phyloP scores from a whole-genome alignment of 2,329 filamentous ascomycete species.

The Colletotrichum tamarilloi region DNA sequence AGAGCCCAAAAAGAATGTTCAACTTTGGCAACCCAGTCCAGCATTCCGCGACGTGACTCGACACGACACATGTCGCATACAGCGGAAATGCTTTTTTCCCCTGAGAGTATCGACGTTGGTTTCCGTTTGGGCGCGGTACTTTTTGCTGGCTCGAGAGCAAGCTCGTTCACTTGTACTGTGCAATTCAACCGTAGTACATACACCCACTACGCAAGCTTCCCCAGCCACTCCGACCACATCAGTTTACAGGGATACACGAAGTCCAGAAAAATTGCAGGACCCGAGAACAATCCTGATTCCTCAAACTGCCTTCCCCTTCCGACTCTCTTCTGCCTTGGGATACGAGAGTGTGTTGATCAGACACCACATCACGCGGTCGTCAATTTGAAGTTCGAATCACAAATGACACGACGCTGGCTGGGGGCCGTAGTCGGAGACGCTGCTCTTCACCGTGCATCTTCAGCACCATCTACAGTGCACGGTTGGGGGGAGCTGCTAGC shows the following conservation, averaged over 20 bases:
- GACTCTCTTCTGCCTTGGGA: not conserved
- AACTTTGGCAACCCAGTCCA: not conserved
- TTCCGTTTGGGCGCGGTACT: not conserved
- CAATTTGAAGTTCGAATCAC: not conserved
- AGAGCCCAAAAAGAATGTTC: not conserved
- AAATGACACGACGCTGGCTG: slow-evolving; percentile 1
- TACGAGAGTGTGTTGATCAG: slow-evolving; percentile 1
- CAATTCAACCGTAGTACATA: not conserved
- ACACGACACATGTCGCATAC: slow-evolving; percentile 5
- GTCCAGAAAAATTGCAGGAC: slow-evolving; percentile 23
- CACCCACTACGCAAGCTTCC: slow-evolving; percentile 11
- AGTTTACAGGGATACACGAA: slow-evolving; percentile 22
- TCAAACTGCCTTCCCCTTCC: not conserved
- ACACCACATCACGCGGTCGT: slow-evolving; percentile 5
- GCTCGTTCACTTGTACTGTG: not conserved
- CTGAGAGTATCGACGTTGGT: not conserved
- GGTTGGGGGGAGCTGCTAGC: slow-evolving; percentile 6
- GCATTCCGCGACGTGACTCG: slow-evolving; percentile 23
- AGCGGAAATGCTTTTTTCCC: slow-evolving; percentile 20
- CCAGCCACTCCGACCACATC: slow-evolving; percentile 20
- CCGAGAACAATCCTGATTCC: slow-evolving; percentile 9
- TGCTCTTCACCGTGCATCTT: not conserved
- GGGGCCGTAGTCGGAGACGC: not conserved
- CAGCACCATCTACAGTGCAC: not conserved
- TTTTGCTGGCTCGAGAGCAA: not conserved